Evolutionary conservation across 2,329 filamentous ascomycete genomes (phyloP), one percentile per base, ranked within the genome.

Genomic region (Colletotrichum sidae): DNA sequence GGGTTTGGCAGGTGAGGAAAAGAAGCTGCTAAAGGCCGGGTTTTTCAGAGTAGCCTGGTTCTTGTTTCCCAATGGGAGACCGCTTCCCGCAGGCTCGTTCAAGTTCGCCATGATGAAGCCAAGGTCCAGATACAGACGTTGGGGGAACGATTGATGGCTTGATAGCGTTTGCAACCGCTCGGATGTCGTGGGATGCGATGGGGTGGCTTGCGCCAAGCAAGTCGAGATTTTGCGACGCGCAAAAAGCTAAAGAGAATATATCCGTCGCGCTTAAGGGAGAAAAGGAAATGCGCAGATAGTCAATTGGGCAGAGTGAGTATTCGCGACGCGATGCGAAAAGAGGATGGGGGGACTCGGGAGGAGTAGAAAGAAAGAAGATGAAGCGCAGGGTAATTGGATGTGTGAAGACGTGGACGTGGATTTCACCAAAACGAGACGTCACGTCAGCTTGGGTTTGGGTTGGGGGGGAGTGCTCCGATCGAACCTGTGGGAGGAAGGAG

Each of bases 1-100:
- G 49, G 64, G 47, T 39, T 59, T 63, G 6, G 47, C 53, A 8
- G 63, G 15, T 7, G 64, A 65, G 3, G 64, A 59, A 7, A 67
- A 45, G 35, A 67, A 65, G 58, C 42, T 47, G 8, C 39, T 44
- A 12, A 57, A 35, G 17, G 63, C 35, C 37, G 60, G 34, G 60
- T 67, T 57, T 49, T 46, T 67, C 13, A 65, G 46, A 8, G 64
- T 45, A 7, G 42, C 34, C 15, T 65, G 60, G 3, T 35, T 33
- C 15, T 55, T 60, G 33, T 49, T 65, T 10, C 34, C 64, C 11
- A 54, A 17, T 38, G 65, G 54, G 15, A 37, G 38, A 35, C 60
- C 60, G 12, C 41, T 59, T 8, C 42, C 60, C 2, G 60, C 34
- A 4, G 60, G 51, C 34, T 65, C 54, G 38, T 15, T 59, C 15